Base-by-base conservation (phyloP, 2,329 filamentous ascomycete species). In the Cyclaneusma minus region DNA sequence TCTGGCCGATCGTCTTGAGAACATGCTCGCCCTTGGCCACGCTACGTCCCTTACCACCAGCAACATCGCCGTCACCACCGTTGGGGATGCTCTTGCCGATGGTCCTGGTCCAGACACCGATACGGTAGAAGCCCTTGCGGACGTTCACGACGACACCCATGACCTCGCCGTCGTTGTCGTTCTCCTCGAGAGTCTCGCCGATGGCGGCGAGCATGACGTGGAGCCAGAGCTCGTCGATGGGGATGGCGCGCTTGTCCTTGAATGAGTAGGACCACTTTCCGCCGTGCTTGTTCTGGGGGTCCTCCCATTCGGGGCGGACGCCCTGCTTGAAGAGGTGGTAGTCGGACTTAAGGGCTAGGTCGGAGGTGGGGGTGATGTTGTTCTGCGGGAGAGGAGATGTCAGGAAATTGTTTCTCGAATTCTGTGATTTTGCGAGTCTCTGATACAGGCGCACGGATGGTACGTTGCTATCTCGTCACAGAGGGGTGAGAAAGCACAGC, bases 141-240 rank as follows among this genome's bases (percentile, higher is more conserved):
- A 98, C 87, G 56, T 98, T 98, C 62, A 95, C 85, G 14, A 98
- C 89, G 17, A 98, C 91, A 38, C 89, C 89, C 89, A 95, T 95
- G 52, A 98, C 79, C 56, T 98, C 91, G 43, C 85, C 85, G 48
- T 95, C 89, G 13, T 49, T 34, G 17, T 77, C 76, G 49, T 94
- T 85, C 58, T 95, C 89, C 62, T 98, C 89, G 29, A 98, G 78
- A 14, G 87, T 95, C 67, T 98, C 91, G 47, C 89, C 89, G 41
- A 98, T 95, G 29, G 85, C 89, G 16, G 80, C 74, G 43, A 98
- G 77, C 75, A 98, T 93, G 36, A 92, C 81, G 53, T 95, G 82
- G 33, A 98, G 73, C 89, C 89, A 98, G 29, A 93, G 68, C 32
- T 87, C 80, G 51, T 98, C 87, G 52, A 94, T 91, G 43, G 87